Evolutionary conservation across 371 early-diverging fungal genomes (phyloP).

Genomic region (Apophysomyces sp.): DNA sequence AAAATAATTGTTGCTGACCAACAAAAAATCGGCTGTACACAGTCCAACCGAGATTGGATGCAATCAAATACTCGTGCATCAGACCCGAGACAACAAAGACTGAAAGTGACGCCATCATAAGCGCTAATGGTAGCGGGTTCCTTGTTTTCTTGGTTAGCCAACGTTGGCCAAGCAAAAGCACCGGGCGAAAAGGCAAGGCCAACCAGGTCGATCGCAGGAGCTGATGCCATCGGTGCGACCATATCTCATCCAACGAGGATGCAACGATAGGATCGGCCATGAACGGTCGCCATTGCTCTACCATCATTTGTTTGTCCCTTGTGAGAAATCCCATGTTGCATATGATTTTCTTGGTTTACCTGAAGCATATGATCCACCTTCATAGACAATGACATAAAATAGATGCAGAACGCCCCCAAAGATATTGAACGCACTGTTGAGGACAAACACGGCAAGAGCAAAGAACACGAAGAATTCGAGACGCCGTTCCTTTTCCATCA

Average conservation of each 20-base stretch:
- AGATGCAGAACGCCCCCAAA: constrained; percentile 30
- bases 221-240: constrained; percentile 47
- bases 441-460: constrained; percentile 6
- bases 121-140: constrained; percentile 14
- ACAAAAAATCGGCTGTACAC: constrained; percentile 19
- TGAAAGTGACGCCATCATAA: constrained; percentile 18
- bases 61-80: constrained; percentile 30
- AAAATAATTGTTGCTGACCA: constrained; percentile 32
- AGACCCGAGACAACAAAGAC: constrained; percentile 30
- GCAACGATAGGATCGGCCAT: constrained; percentile 35
- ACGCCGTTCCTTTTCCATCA: constrained; percentile 15
- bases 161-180: constrained; percentile 24
- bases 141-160: constrained; percentile 21
- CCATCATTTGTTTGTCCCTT: not conserved
- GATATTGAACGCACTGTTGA: constrained; percentile 29
- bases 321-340: not conserved
- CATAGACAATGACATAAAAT: constrained; percentile 28
- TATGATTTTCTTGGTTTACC: constrained; percentile 11
- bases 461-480: constrained; percentile 23
- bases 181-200: constrained; percentile 39
- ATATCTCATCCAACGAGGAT: constrained; percentile 28
- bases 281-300: constrained; percentile 40
- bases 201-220: constrained; percentile 39
- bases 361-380: constrained; percentile 35
- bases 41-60: constrained; percentile 29